phyloP scores from a whole-genome alignment of 2,329 filamentous ascomycete species.

The Monilinia laxa region DNA sequence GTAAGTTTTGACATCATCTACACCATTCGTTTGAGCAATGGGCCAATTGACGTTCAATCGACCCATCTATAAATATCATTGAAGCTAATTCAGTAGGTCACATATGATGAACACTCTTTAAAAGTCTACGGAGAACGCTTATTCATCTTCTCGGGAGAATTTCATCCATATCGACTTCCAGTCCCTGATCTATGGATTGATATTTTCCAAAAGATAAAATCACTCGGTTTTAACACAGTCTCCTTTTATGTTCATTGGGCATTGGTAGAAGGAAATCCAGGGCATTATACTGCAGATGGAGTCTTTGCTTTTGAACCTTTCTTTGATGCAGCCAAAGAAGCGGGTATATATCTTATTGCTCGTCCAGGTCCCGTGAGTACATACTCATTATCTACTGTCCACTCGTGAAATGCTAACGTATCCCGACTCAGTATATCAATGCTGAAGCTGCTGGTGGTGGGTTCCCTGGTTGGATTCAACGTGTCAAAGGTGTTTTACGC shows the following conservation, averaged over 20 bases:
- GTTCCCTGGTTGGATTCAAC: constrained; percentile 76
- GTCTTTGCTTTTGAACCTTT: constrained; percentile 72
- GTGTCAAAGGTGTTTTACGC: constrained; percentile 62
- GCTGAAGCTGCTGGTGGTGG: constrained; percentile 75
- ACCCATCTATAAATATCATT: not conserved
- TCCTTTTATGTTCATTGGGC: constrained; percentile 82
- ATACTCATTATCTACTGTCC: not conserved
- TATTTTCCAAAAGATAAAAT: constrained; percentile 79
- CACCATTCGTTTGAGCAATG: not conserved
- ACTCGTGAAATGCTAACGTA: not conserved
- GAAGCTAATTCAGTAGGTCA: constrained; percentile 43
- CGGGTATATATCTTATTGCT: constrained; percentile 75
- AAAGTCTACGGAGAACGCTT: constrained; percentile 62
- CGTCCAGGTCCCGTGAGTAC: constrained; percentile 38
- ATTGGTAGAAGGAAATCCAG: constrained; percentile 70
- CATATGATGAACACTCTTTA: constrained; percentile 63
- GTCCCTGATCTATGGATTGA: constrained; percentile 66
- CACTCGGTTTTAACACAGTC: constrained; percentile 74
- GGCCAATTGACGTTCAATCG: not conserved
- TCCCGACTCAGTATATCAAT: constrained; percentile 64
- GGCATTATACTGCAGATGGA: constrained; percentile 67
- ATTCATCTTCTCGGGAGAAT: constrained; percentile 62
- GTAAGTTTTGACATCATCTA: constrained; percentile 42
- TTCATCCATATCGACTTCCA: constrained; percentile 61
- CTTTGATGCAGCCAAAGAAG: constrained; percentile 70